A percentile compares a stretch with the other conserved stretches of the same genome.
Conservation (phyloP, 2,329 filamentous ascomycete species). For the Phyllosticta capitalensis region DNA sequence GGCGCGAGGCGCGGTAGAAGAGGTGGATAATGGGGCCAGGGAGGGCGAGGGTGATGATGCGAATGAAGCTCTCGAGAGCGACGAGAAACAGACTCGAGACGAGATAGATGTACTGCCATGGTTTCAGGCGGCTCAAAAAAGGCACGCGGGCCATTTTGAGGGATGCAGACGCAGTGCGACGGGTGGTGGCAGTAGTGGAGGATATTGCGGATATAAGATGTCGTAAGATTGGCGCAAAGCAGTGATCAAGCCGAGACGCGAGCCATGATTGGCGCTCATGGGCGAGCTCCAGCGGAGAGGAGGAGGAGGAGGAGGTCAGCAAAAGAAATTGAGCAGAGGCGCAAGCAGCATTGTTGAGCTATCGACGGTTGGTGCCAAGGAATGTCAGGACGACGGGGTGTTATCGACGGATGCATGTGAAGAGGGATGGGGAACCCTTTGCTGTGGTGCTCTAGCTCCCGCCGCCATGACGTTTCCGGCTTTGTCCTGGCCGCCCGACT, state of each 20-base stretch:
- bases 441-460: no score
- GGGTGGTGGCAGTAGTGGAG: background rate
- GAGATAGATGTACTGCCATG: constrained; percentile 77
- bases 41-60: constrained; percentile 77
- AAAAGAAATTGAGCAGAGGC: background rate
- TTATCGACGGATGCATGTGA: background rate
- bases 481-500: no score
- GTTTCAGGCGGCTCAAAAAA: constrained; percentile 50
- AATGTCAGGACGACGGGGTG: background rate
- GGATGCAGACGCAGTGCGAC: background rate
- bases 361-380: background rate
- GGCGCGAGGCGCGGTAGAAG: constrained; percentile 72
- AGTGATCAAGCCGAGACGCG: background rate
- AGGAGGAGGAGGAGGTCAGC: background rate
- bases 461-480: no score
- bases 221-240: background rate
- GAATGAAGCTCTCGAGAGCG: constrained; percentile 69
- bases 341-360: background rate
- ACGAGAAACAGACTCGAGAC: constrained; percentile 76
- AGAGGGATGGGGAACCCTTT: background rate
- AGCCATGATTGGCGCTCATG: background rate
- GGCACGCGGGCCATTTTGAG: constrained; percentile 49
- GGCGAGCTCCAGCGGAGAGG: background rate
- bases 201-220: background rate
- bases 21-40: constrained; percentile 73